A percentile compares a stretch with the other conserved stretches of the same genome.
Evolutionary conservation across 805 yeast genomes (phyloP).

Genomic region (Starmerella apicola): DNA sequence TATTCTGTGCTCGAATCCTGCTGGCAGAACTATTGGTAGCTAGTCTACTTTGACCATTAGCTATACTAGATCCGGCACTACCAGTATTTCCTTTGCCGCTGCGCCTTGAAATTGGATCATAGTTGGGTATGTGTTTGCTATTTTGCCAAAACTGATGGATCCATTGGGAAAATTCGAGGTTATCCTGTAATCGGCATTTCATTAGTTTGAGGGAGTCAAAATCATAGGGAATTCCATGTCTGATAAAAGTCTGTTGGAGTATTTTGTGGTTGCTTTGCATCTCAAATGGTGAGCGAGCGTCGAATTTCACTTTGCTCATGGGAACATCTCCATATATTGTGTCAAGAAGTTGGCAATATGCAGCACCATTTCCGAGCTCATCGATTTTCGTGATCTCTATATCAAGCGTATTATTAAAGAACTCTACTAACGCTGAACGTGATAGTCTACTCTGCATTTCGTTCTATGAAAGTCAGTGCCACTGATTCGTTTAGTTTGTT

Average conservation of each 20-base stretch:
- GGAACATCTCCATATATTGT: constrained; percentile 74
- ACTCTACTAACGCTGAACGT: constrained; percentile 66
- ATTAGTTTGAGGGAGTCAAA: constrained; percentile 72
- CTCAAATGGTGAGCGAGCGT: constrained; percentile 62
- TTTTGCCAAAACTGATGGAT: constrained; percentile 72
- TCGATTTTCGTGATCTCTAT: constrained; percentile 67
- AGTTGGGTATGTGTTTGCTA: constrained; percentile 51
- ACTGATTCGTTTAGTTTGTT: too few relatives aligned
- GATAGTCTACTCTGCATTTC: constrained; percentile 30
- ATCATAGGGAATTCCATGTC: constrained; percentile 55
- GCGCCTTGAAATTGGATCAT: constrained; percentile 57
- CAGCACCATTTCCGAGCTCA: constrained; percentile 92
- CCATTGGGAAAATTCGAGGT: constrained; percentile 91
- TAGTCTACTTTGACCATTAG: neutral
- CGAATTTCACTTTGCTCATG: constrained; percentile 61
- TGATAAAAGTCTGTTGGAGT: constrained; percentile 66
- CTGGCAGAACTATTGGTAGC: neutral
- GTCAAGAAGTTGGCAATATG: constrained; percentile 85
- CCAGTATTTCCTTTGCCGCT: neutral
- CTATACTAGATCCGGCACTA: too few relatives aligned
- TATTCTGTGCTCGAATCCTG: too few relatives aligned
- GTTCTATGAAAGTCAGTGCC: neutral
- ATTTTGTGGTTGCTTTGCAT: constrained; percentile 70
- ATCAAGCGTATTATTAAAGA: constrained; percentile 67
- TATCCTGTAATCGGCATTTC: constrained; percentile 86